Conservation (phyloP, 164 flowering plant genomes). For the Vitis cinerea region DNA sequence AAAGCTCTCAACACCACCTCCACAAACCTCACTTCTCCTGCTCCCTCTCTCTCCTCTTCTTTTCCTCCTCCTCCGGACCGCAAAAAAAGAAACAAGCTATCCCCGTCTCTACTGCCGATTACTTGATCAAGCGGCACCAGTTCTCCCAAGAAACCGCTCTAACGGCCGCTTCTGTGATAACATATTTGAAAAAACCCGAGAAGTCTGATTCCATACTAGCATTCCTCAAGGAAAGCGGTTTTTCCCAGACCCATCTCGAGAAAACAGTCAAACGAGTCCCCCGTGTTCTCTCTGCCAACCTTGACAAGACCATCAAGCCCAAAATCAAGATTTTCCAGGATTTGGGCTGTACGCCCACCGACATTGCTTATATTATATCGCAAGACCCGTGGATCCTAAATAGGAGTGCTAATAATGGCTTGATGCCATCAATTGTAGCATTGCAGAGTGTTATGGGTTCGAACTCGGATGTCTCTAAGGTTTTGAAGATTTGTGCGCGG, state of each 20-base stretch:
- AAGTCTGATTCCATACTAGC: conserved; percentile 13
- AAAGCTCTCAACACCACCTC: neutral
- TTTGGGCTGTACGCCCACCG: conserved; percentile 13
- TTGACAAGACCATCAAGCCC: conserved; percentile 25
- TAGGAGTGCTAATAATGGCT: conserved; percentile 5
- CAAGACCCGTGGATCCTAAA: conserved; percentile 25
- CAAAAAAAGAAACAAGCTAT: neutral
- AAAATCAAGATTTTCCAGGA: conserved; percentile 28
- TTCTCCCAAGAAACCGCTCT: conserved; percentile 27
- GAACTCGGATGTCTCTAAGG: conserved; percentile 7
- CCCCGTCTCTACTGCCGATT: neutral
- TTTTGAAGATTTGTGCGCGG: conserved; percentile 15
- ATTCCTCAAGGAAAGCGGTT: conserved; percentile 28
- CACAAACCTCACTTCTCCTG: conserved; percentile 1
- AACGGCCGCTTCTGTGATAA: conserved; percentile 12
- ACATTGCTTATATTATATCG: conserved; percentile 23
- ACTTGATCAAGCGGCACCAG: conserved; percentile 18
- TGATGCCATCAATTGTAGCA: conserved; percentile 11
- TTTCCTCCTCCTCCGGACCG: conserved; percentile 9
- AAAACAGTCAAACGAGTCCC: conserved; percentile 9
- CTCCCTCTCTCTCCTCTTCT: conserved; percentile 7
- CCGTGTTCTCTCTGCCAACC: conserved; percentile 12
- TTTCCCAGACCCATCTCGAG: conserved; percentile 26
- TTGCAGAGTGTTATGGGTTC: conserved; percentile 23
- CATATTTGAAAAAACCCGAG: conserved; percentile 6